Conservation (phyloP, 2,329 filamentous ascomycete species). For the Paracoccidioides brasiliensis region DNA sequence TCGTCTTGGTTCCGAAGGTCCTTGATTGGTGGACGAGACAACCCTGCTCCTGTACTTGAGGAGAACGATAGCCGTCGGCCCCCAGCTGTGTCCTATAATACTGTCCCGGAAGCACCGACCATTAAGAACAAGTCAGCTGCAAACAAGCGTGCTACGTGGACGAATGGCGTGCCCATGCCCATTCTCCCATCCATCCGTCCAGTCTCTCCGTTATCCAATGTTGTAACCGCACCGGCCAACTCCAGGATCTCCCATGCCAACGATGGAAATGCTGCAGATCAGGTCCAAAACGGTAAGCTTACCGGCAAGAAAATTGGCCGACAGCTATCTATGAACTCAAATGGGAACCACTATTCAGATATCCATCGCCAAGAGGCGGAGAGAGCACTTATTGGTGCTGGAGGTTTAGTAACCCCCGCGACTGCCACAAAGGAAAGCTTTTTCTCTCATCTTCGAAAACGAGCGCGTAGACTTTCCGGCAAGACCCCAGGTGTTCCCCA, state of each 20-base stretch:
- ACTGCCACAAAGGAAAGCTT: constrained; percentile 74
- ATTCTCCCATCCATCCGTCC: constrained; percentile 90
- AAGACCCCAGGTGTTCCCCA: constrained; percentile 67
- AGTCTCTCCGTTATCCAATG: constrained; percentile 90
- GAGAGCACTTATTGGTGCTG: constrained; percentile 71
- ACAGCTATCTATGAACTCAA: constrained; percentile 83
- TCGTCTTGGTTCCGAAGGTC: constrained; percentile 97
- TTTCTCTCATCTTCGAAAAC: constrained; percentile 92
- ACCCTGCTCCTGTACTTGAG: constrained; percentile 45
- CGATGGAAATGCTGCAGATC: constrained; percentile 25
- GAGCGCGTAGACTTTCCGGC: constrained; percentile 81
- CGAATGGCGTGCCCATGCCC: constrained; percentile 81
- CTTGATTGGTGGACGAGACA: constrained; percentile 61
- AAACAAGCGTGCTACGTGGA: constrained; percentile 85
- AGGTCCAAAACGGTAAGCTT: constrained; percentile 42
- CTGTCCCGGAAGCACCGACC: constrained; percentile 27
- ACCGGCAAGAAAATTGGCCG: constrained; percentile 81
- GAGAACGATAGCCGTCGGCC: constrained; percentile 27
- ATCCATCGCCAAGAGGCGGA: constrained; percentile 84
- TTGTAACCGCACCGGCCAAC: constrained; percentile 78
- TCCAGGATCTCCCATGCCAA: constrained; percentile 45
- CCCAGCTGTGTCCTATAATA: constrained; percentile 28
- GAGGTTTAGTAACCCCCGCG: constrained; percentile 60
- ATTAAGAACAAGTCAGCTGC: constrained; percentile 38
- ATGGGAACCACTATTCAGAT: constrained; percentile 85